phyloP scores from a whole-genome alignment of 176 grass and related monocot species.

The Paspalum notatum region DNA sequence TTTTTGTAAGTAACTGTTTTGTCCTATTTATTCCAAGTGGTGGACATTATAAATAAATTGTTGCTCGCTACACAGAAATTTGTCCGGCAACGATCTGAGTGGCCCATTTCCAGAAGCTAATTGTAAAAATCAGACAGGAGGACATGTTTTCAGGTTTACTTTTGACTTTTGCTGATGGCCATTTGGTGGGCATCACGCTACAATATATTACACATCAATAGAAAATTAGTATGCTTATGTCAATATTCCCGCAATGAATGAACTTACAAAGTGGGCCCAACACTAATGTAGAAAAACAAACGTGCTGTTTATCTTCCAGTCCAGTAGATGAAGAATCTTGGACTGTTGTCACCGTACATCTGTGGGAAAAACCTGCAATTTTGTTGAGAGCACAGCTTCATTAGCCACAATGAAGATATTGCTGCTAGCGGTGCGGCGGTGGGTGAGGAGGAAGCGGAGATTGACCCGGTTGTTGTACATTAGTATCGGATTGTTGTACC shows the following conservation, averaged over 20 bases:
- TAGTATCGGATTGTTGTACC: no score
- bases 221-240: conserved; percentile 6
- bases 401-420: conserved; percentile 25
- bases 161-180: no score
- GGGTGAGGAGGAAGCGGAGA: no score
- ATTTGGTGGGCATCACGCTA: conserved; percentile 56
- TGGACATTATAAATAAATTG: not conserved
- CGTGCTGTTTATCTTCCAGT: conserved; percentile 60
- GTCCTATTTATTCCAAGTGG: not conserved
- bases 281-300: not conserved
- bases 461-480: no score
- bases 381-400: not conserved
- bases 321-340: conserved; percentile 80
- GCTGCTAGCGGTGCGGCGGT: no score
- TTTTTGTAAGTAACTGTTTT: not conserved
- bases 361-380: conserved; percentile 71
- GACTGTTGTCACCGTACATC: conserved; percentile 65
- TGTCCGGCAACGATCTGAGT: not conserved
- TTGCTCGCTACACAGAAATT: not conserved
- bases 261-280: not conserved
- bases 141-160: not conserved
- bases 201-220: conserved; percentile 33
- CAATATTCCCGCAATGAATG: no score
- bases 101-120: not conserved
- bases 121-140: not conserved